phyloP scores from a whole-genome alignment of 2,329 filamentous ascomycete species.

The Pyricularia grisea region DNA sequence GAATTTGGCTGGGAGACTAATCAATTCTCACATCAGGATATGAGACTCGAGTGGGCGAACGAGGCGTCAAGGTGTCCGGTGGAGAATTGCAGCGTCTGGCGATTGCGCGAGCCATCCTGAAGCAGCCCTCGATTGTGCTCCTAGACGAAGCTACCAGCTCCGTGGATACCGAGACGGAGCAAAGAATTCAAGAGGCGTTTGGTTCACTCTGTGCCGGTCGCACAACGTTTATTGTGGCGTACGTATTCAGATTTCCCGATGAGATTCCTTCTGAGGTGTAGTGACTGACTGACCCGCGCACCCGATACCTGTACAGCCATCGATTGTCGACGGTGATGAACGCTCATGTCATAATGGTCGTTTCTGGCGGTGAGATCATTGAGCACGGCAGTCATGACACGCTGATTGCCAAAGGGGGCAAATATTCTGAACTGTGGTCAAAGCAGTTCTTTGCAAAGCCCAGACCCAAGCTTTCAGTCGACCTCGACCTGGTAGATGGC shows the following conservation, averaged over 20 bases:
- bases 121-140: slow-evolving; percentile 65
- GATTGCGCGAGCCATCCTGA: slow-evolving; percentile 63
- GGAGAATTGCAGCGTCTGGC: slow-evolving; percentile 59
- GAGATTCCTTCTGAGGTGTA: not conserved
- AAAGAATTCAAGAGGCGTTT: slow-evolving; percentile 55
- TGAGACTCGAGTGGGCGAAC: slow-evolving; percentile 39
- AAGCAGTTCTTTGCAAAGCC: slow-evolving; percentile 35
- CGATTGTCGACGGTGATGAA: slow-evolving; percentile 63
- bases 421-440: slow-evolving; percentile 57
- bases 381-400: slow-evolving; percentile 54
- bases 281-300: not conserved
- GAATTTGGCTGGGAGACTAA: not conserved
- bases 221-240: slow-evolving; percentile 59
- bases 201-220: slow-evolving; percentile 44
- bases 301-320: slow-evolving; percentile 33
- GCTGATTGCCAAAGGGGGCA: slow-evolving; percentile 46
- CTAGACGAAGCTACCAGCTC: slow-evolving; percentile 74
- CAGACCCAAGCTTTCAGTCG: not conserved
- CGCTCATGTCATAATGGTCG: slow-evolving; percentile 57
- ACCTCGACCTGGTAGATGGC: not conserved
- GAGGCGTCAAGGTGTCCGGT: slow-evolving; percentile 51
- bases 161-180: slow-evolving; percentile 61
- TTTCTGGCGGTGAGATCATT: slow-evolving; percentile 52
- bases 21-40: slow-evolving; percentile 25
- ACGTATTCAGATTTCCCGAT: slow-evolving; percentile 21